Percentiles rank a stretch among this genome's conserved stretches.
Conservation (phyloP, 352 stramenopile species). For the Pythium dissimile region DNA sequence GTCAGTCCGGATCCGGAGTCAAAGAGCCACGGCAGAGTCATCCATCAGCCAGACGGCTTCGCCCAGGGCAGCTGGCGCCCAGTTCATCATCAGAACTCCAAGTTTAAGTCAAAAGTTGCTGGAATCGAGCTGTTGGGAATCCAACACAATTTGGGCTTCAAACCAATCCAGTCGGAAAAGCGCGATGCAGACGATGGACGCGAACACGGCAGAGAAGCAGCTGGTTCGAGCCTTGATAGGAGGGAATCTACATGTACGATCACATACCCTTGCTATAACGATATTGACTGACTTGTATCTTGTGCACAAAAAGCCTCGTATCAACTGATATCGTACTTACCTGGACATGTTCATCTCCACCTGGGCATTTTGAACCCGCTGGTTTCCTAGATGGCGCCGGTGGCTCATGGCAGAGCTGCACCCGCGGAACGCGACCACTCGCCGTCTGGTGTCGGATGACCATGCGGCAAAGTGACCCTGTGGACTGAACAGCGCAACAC, state of each 20-base stretch:
- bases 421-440: constrained; percentile 8
- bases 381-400: not conserved
- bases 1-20: too few relatives aligned
- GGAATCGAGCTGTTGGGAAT: too few relatives aligned
- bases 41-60: not conserved
- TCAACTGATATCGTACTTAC: constrained; percentile 1
- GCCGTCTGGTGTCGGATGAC: not conserved
- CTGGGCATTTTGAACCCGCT: not conserved
- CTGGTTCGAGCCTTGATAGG: not conserved
- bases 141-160: too few relatives aligned
- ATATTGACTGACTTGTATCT: not conserved
- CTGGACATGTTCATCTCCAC: not conserved
- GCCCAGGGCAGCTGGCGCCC: not conserved
- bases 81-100: constrained; percentile 2
- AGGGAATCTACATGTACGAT: not conserved
- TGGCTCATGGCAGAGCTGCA: not conserved
- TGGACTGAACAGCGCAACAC: too few relatives aligned
- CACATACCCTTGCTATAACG: not conserved
- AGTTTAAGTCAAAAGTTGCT: too few relatives aligned
- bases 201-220: constrained; percentile 6
- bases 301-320: not conserved
- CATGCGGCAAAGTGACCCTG: too few relatives aligned
- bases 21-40: not conserved
- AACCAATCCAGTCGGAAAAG: not conserved
- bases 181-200: not conserved